Evolutionary conservation across 1,139 yeast species (phyloP), one percentile per base, ranked within the genome.

Genomic region (Kodamaea anthophila): DNA sequence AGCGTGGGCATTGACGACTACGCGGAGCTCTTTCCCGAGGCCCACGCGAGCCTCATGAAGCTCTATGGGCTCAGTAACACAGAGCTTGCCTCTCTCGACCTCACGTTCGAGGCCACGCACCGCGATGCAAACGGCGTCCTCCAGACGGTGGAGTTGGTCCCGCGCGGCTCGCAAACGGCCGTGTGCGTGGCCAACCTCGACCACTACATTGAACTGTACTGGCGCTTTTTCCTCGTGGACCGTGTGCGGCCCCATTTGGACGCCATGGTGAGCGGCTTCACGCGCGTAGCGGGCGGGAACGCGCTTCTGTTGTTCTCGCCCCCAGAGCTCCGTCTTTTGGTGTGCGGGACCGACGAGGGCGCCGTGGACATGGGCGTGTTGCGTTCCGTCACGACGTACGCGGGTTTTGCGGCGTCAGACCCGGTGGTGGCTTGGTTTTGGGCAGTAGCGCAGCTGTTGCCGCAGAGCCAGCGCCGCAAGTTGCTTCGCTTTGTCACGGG

Each of bases 401-500:
- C 55, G 14, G 85, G 87, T 3, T 85, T 24, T 18, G 15, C n/a
- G 9, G 26, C 15, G 12, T 15, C n/a, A 14, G 27, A 24, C 21
- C 14, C 8, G 10, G 60, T 76, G 0, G 64, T 86, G 4, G 36
- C 47, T 19, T 88, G 97, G 96, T 85, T 91, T 49, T 91, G 97
- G 97, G 76, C 78, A 13, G 74, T 74, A 48, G 65, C 87, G 40
- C 58, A 57, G 9, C 45, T 51, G 4, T 56, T 81, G 41, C 53
- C 61, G 2, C 58, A 60, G 24, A 43, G 40, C 1, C 58, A 69
- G 18, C 93, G 84, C 43, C 74, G 77, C 41, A 72, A 70, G 41
- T 59, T 88, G 23, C 57, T 91, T 23, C 65, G 70, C 19, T 91
- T 91, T 54, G 77, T 88, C 5, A 87, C 96, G 0, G 96, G 97